Conservation (phyloP, 2,329 filamentous ascomycete genomes). For the Colletotrichum musae region DNA sequence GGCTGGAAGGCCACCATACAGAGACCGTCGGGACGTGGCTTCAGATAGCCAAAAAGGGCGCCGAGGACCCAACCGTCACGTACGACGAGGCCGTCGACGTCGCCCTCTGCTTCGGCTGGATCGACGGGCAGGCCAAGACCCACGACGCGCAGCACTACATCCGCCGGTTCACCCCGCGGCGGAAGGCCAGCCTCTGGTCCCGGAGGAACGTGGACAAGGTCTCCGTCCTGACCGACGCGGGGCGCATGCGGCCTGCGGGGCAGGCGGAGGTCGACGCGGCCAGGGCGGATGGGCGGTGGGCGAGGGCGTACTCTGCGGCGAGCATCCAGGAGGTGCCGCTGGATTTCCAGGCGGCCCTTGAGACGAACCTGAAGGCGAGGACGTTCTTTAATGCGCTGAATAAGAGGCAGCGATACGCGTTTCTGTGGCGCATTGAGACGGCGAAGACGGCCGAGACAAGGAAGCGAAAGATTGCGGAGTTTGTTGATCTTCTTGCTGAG, state of each 20-base stretch:
- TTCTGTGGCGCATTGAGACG: slow-evolving; percentile 62
- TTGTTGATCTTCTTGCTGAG: slow-evolving; percentile 56
- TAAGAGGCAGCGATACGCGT: slow-evolving; percentile 61
- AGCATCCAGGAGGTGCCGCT: slow-evolving; percentile 61
- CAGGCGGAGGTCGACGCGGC: slow-evolving; percentile 67
- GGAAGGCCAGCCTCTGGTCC: slow-evolving; percentile 70
- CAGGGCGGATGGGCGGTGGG: slow-evolving; percentile 71
- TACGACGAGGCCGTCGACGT: slow-evolving; percentile 68
- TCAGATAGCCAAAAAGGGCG: slow-evolving; percentile 63
- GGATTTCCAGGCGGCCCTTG: slow-evolving; percentile 63
- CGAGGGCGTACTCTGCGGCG: slow-evolving; percentile 67
- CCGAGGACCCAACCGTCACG: slow-evolving; percentile 59
- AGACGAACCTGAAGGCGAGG: slow-evolving; percentile 51
- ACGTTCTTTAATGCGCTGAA: slow-evolving; percentile 59
- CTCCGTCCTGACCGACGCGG: slow-evolving; percentile 57
- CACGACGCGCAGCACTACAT: slow-evolving; percentile 64
- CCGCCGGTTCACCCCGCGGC: slow-evolving; percentile 72
- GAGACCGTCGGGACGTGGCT: slow-evolving; percentile 60
- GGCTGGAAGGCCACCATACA: slow-evolving; percentile 54
- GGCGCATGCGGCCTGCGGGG: slow-evolving; percentile 65
- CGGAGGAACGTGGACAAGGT: slow-evolving; percentile 71
- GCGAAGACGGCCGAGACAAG: slow-evolving; percentile 55
- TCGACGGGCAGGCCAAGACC: slow-evolving; percentile 67
- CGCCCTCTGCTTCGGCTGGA: slow-evolving; percentile 75
- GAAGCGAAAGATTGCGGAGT: slow-evolving; percentile 55